Conservation (phyloP, 371 early-diverging fungal species). For the Mucor saturninus region DNA sequence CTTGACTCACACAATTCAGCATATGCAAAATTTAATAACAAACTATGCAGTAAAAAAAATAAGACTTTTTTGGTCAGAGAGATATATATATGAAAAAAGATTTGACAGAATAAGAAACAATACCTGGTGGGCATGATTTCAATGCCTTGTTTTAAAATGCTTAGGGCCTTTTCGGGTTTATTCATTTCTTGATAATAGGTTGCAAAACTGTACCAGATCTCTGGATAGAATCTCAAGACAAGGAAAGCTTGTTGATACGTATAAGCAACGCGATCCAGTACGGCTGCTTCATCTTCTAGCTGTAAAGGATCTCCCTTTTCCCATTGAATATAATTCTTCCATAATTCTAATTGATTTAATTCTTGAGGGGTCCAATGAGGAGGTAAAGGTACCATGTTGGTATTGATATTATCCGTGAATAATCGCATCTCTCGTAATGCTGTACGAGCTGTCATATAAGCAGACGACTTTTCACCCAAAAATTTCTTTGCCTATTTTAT, state of each 20-base stretch:
- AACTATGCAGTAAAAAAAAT: conserved; percentile 34
- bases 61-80: not conserved
- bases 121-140: conserved; percentile 66
- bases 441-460: conserved; percentile 93
- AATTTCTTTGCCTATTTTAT: conserved; percentile 80
- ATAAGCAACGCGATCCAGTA: conserved; percentile 79
- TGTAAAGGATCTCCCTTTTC: conserved; percentile 88
- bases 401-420: conserved; percentile 76
- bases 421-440: conserved; percentile 80
- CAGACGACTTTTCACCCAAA: conserved; percentile 79
- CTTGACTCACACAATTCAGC: conserved; percentile 85
- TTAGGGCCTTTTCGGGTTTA: conserved; percentile 75
- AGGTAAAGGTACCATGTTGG: conserved; percentile 72
- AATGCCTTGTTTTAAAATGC: conserved; percentile 73
- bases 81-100: too few species aligned
- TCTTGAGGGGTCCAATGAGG: conserved; percentile 84
- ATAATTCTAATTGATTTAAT: conserved; percentile 68
- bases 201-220: conserved; percentile 80
- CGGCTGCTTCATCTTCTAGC: conserved; percentile 63
- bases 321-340: conserved; percentile 92
- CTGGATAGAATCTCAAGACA: conserved; percentile 85
- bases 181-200: conserved; percentile 71
- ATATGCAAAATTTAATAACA: conserved; percentile 83
- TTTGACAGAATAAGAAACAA: too few species aligned
- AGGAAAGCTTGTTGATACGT: conserved; percentile 88